Evolutionary conservation across 148 eudicot genomes (phyloP).

Genomic region (Chenopodium formosanum): DNA sequence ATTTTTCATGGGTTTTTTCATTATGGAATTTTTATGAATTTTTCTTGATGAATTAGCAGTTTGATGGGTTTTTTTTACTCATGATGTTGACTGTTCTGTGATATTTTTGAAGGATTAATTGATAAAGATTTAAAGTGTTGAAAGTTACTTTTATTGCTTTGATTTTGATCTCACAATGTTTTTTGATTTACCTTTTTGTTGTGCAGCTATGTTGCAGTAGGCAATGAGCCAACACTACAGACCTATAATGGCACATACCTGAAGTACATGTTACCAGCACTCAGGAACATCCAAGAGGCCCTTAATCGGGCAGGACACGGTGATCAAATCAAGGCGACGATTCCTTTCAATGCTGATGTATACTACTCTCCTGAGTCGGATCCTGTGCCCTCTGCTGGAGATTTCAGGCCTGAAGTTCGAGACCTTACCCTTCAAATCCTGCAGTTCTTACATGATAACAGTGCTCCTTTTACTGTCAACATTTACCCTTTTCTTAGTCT

Average conservation of each 20-base stretch:
- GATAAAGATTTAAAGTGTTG: background rate
- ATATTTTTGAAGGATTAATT: background rate
- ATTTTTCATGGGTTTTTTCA: background rate
- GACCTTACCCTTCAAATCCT: slow-evolving; percentile 59
- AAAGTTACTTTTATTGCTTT: background rate
- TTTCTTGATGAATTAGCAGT: background rate
- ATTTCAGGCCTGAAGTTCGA: slow-evolving; percentile 76
- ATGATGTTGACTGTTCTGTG: background rate
- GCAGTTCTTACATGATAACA: slow-evolving; percentile 55
- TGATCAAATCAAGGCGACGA: slow-evolving; percentile 63
- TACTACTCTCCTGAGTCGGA: slow-evolving; percentile 83
- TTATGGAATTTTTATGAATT: too few relatives aligned
- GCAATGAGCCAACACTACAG: slow-evolving; percentile 80
- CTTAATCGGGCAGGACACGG: slow-evolving; percentile 67
- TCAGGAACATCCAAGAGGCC: slow-evolving; percentile 72
- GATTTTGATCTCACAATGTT: background rate
- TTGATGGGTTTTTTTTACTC: background rate
- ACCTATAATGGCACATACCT: slow-evolving; percentile 72
- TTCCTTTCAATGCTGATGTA: slow-evolving; percentile 90
- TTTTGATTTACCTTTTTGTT: background rate
- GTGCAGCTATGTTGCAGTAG: slow-evolving; percentile 95
- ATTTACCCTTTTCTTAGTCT: slow-evolving; percentile 93
- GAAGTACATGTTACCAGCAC: slow-evolving; percentile 66
- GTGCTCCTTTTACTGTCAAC: slow-evolving; percentile 87
- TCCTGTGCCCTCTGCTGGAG: slow-evolving; percentile 93